phyloP scores from a whole-genome alignment of 2,329 filamentous ascomycete genomes.

The Pseudocercospora musae region DNA sequence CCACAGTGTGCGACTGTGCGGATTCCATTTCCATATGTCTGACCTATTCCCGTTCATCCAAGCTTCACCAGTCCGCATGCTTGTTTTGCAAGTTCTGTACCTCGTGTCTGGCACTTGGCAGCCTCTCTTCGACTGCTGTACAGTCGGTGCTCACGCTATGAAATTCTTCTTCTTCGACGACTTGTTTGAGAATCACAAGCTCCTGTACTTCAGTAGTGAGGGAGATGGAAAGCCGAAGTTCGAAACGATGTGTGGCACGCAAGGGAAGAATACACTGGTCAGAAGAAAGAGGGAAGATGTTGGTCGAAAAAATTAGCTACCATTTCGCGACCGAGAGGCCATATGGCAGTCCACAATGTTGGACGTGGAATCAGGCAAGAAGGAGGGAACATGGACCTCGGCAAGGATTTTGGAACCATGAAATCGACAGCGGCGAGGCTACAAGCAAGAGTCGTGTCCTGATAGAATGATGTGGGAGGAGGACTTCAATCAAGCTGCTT shows the following conservation, averaged over 20 bases:
- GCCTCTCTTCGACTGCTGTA: constrained; percentile 7
- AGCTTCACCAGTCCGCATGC: neutral
- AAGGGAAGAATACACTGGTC: constrained; percentile 6
- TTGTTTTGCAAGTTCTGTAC: constrained; percentile 5
- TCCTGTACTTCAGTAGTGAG: constrained; percentile 11
- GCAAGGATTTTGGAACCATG: neutral
- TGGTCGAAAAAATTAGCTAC: neutral
- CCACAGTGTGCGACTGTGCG: constrained; percentile 4
- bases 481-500: neutral
- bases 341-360: constrained; percentile 8
- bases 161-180: constrained; percentile 11
- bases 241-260: neutral
- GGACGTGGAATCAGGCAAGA: constrained; percentile 1
- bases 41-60: constrained; percentile 1
- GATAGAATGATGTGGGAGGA: neutral
- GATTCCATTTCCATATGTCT: neutral
- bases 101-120: constrained; percentile 3
- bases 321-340: constrained; percentile 6
- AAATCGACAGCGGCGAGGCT: neutral
- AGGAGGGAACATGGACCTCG: constrained; percentile 9
- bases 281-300: constrained; percentile 3
- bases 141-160: neutral
- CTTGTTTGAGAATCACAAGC: constrained; percentile 7
- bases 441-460: neutral
- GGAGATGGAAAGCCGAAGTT: constrained; percentile 7